These are phyloP conservation scores for Xylaria sp. DNA, from an alignment of 2,329 filamentous ascomycete species.

Conservation along the genomic window DNA sequence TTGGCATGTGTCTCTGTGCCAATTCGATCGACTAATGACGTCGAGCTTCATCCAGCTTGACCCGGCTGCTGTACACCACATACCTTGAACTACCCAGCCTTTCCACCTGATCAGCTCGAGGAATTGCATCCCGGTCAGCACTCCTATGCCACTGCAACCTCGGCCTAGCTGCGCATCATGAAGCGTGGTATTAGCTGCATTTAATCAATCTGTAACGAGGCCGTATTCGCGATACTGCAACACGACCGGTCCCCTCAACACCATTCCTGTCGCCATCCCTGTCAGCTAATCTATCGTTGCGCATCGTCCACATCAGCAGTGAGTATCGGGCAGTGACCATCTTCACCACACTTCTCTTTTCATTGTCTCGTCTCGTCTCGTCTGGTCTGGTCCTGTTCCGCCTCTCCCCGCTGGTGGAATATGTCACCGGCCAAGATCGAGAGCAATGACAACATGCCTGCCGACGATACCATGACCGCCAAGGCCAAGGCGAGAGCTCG, in stretches of 20 bases:
- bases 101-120: no score
- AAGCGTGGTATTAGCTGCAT: no score
- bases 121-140: no score
- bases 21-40: no score
- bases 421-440: background rate
- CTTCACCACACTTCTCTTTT: background rate
- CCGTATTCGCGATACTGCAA: background rate
- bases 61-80: no score
- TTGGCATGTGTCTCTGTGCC: no score
- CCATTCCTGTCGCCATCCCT: slow-evolving; percentile 2
- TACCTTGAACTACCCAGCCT: no score
- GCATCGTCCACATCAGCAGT: background rate
- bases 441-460: slow-evolving; percentile 29
- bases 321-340: no score
- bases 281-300: background rate
- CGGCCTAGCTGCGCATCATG: no score
- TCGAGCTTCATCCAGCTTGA: no score
- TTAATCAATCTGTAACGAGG: no score
- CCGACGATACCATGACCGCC: slow-evolving; percentile 35
- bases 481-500: slow-evolving; percentile 51
- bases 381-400: background rate
- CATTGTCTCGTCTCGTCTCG: background rate
- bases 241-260: background rate
- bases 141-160: no score
- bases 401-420: background rate